phyloP scores from a whole-genome alignment of 2,329 filamentous ascomycete genomes.

The Curvularia sp. region DNA sequence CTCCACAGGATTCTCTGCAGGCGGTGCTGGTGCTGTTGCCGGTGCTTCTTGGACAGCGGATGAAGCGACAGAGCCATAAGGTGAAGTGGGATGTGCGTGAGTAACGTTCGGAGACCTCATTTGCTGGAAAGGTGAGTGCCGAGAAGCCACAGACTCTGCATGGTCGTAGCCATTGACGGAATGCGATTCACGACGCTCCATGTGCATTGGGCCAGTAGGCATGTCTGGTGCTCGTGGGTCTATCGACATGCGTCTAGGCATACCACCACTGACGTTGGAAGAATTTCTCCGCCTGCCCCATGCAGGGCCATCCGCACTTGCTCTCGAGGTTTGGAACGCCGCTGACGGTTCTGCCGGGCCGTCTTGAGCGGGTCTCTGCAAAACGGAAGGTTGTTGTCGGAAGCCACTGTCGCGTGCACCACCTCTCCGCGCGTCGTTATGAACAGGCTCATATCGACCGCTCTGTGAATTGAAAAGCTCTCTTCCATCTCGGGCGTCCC shows the following conservation, averaged over 20 bases:
- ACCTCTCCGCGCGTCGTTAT: conserved; percentile 70
- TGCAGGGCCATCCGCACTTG: conserved; percentile 67
- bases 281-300: conserved; percentile 83
- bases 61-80: conserved; percentile 45
- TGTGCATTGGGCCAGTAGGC: conserved; percentile 35
- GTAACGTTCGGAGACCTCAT: conserved; percentile 41
- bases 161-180: conserved; percentile 41
- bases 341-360: conserved; percentile 82
- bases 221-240: conserved; percentile 55
- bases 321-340: conserved; percentile 81
- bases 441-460: conserved; percentile 87
- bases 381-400: conserved; percentile 77
- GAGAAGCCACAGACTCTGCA: conserved; percentile 30
- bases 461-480: conserved; percentile 96
- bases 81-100: conserved; percentile 46
- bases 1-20: conserved; percentile 68
- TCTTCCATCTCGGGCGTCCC: conserved; percentile 64
- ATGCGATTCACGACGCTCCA: conserved; percentile 43
- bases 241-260: conserved; percentile 70
- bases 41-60: conserved; percentile 32
- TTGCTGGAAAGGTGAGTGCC: conserved; percentile 34
- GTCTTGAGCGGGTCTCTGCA: conserved; percentile 74
- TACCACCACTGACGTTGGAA: conserved; percentile 89
- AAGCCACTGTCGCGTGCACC: conserved; percentile 72
- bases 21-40: conserved; percentile 46